Evolutionary conservation across 805 yeast genomes (phyloP).

Genomic region (Nakazawaea sp.): DNA sequence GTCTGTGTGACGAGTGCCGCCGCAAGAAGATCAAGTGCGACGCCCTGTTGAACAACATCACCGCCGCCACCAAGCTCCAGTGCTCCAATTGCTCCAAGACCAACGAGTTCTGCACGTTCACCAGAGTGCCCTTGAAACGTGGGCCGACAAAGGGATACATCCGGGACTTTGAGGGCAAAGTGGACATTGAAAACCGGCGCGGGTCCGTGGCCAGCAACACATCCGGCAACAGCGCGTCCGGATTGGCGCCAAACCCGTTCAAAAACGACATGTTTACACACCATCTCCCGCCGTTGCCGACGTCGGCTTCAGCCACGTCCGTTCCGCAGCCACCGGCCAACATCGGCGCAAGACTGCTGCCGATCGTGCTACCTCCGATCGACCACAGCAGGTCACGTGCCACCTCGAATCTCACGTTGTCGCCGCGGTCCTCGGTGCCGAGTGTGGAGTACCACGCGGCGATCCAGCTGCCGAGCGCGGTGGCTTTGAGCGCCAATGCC

Average conservation of each 20-base stretch:
- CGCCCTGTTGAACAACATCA: conserved; percentile 25
- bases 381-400: conserved; percentile 11
- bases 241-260: neutral
- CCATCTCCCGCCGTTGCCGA: conserved; percentile 9
- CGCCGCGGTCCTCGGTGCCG: conserved; percentile 10
- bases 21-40: conserved; percentile 69
- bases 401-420: conserved; percentile 6
- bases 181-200: conserved; percentile 17
- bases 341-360: neutral
- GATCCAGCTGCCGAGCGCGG: neutral
- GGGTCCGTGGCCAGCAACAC: neutral
- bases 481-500: neutral
- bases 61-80: conserved; percentile 40
- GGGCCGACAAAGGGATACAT: conserved; percentile 75
- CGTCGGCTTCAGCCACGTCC: conserved; percentile 3
- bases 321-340: conserved; percentile 8
- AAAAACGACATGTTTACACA: conserved; percentile 4
- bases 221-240: neutral
- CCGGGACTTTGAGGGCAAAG: conserved; percentile 32
- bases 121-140: conserved; percentile 65
- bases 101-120: conserved; percentile 58
- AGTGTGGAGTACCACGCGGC: conserved; percentile 4
- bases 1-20: conserved; percentile 80
- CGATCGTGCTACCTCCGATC: conserved; percentile 14
- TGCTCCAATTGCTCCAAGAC: conserved; percentile 61